Evolutionary conservation across 2,329 filamentous ascomycete genomes (phyloP).

Genomic region (Sporothrix brasiliensis): DNA sequence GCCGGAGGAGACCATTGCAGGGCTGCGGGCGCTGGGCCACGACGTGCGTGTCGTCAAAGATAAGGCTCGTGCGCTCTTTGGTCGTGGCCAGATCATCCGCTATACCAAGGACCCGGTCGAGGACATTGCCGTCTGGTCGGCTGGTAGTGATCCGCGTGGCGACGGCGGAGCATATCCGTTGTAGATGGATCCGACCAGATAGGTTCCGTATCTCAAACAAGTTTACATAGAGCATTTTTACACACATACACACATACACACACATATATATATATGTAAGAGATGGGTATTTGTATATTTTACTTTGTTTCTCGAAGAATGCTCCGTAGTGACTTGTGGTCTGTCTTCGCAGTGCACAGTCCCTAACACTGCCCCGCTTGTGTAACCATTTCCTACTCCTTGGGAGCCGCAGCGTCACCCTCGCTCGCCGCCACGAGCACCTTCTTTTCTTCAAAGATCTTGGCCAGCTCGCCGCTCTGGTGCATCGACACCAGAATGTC

Average conservation of each 20-base stretch:
- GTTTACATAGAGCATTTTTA: not conserved
- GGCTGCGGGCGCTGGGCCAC: conserved; percentile 72
- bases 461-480: conserved; percentile 89
- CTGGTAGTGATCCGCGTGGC: conserved; percentile 82
- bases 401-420: conserved; percentile 45
- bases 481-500: conserved; percentile 98
- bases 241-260: not conserved
- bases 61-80: conserved; percentile 70
- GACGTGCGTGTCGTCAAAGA: conserved; percentile 69
- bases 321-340: not conserved
- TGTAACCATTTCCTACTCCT: conserved; percentile 35
- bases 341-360: not conserved
- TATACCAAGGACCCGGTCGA: conserved; percentile 71
- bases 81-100: conserved; percentile 83
- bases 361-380: not conserved
- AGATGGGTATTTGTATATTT: conserved; percentile 23
- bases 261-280: not conserved
- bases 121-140: conserved; percentile 75
- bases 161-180: conserved; percentile 71
- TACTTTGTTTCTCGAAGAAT: conserved; percentile 4
- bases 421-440: conserved; percentile 68
- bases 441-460: conserved; percentile 87
- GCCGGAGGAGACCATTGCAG: conserved; percentile 65
- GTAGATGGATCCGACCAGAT: conserved; percentile 38
- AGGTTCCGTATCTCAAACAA: not conserved